Conservation (phyloP, 768 basidiomycete genomes). For the Panus rudis region DNA sequence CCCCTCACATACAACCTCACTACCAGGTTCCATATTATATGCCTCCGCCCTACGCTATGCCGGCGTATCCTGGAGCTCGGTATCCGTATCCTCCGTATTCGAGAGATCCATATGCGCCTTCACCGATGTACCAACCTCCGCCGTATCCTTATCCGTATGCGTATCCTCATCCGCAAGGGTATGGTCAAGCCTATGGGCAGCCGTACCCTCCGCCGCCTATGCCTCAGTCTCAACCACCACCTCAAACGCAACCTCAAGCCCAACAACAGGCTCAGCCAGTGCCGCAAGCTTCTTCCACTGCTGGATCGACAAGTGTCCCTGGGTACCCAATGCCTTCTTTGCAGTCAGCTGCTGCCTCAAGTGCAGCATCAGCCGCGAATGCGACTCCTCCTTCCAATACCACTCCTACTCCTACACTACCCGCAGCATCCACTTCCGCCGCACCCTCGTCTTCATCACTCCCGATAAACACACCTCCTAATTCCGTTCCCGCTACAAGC, state of each 20-base stretch:
- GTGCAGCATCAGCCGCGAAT: constrained; percentile 2
- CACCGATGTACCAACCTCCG: constrained; percentile 12
- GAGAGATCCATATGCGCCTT: constrained; percentile 1
- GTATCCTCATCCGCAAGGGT: constrained; percentile 9
- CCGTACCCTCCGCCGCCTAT: constrained; percentile 7
- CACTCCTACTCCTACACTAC: constrained; percentile 1
- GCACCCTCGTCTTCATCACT: not conserved
- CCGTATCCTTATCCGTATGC: constrained; percentile 13
- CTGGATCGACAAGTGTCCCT: no score
- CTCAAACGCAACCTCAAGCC: not conserved
- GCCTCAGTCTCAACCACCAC: not conserved
- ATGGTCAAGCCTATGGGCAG: no score
- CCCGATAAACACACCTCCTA: not conserved
- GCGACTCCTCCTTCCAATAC: not conserved
- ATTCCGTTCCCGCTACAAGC: not conserved
- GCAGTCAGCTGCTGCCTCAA: no score
- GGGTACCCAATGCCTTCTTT: no score
- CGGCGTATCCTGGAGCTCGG: constrained; percentile 19
- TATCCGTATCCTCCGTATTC: constrained; percentile 15
- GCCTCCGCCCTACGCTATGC: constrained; percentile 28
- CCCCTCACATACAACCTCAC: constrained; percentile 2
- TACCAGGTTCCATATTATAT: constrained; percentile 31
- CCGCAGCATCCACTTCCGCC: not conserved
- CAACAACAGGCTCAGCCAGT: no score
- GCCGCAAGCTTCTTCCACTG: no score